Evolutionary conservation across 805 yeast genomes (phyloP), one percentile per base, ranked within the genome.

Genomic region (Blastobotrys robertii): DNA sequence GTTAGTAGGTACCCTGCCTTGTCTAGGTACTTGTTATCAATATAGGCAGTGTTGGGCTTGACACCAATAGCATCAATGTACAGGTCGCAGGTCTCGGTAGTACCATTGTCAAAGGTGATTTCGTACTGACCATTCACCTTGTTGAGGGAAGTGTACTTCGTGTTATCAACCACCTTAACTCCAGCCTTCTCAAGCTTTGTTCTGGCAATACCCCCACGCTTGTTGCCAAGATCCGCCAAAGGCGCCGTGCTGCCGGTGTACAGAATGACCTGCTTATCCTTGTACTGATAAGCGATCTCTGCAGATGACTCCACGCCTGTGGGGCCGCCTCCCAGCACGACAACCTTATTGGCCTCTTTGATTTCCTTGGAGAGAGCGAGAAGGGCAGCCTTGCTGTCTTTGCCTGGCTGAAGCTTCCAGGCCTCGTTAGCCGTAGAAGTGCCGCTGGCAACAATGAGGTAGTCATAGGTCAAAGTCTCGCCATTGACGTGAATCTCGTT

Each of bases 251-350:
- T 14, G 11, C 51, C 50, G 30, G 51, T 43, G 48, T 49, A 56
- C 10, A 57, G 41, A 4, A 44, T 57, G 8, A 73, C 66, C 8
- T 51, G 53, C 46, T 69, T 67, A 4, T 61, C 60, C 1, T 66
- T 64, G 47, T 57, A 69, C 12, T 54, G 50, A 37, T 54, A 60
- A 38, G 63, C 69, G 39, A 74, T 57, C 44, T 74, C 77, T 25
- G 69, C 74, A 1, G 75, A 72, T 15, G 69, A 57, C 52, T 74
- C 78, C 37, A 72, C 66, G 2, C 77, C 78, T 15, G 72, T 56
- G 1, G 77, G 72, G 14, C 79, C 79, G n/a, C 70, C 77, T 5
- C 79, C 79, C 42, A 72, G 66, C 8, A 69, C 58, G 4, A 72
- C 65, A n/a, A 74, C 62, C 5, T 53, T 59, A 8, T 67, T 54